Conservation (phyloP, 2,329 filamentous ascomycete genomes). For the Dactylellina cionopaga region DNA sequence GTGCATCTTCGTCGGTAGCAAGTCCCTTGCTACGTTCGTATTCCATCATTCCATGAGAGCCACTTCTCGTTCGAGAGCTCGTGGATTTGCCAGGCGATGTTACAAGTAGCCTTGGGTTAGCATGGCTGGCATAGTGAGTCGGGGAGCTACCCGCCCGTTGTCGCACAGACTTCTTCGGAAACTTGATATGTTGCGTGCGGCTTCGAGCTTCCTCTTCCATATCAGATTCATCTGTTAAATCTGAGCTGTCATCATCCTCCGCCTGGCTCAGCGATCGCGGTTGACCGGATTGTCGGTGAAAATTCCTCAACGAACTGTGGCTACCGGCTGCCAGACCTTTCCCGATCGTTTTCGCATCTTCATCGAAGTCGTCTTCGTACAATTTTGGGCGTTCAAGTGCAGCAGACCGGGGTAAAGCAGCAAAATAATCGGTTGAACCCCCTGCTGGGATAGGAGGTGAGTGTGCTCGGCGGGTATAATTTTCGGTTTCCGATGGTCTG, state of each 20-base stretch:
- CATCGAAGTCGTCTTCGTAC: constrained; percentile 77
- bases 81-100: constrained; percentile 71
- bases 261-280: constrained; percentile 63
- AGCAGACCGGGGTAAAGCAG: constrained; percentile 69
- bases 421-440: constrained; percentile 82
- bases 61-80: constrained; percentile 60
- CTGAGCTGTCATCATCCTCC: constrained; percentile 83
- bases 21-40: constrained; percentile 54
- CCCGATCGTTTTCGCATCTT: constrained; percentile 66
- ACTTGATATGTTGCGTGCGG: constrained; percentile 89
- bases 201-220: constrained; percentile 75
- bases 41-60: constrained; percentile 57
- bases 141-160: constrained; percentile 89
- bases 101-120: constrained; percentile 70
- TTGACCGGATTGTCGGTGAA: constrained; percentile 70
- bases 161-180: constrained; percentile 92
- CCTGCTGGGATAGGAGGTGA: constrained; percentile 86
- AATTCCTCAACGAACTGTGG: constrained; percentile 71
- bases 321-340: constrained; percentile 74
- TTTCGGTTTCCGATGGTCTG: constrained; percentile 73
- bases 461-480: constrained; percentile 74
- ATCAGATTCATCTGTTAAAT: constrained; percentile 84
- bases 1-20: constrained; percentile 49
- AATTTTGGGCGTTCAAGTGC: constrained; percentile 69
- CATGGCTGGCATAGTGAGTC: constrained; percentile 65